A percentile compares a stretch with the other conserved stretches of the same genome.
Conservation (phyloP, 2,329 filamentous ascomycete species). For the Cladorrhinum sp. region DNA sequence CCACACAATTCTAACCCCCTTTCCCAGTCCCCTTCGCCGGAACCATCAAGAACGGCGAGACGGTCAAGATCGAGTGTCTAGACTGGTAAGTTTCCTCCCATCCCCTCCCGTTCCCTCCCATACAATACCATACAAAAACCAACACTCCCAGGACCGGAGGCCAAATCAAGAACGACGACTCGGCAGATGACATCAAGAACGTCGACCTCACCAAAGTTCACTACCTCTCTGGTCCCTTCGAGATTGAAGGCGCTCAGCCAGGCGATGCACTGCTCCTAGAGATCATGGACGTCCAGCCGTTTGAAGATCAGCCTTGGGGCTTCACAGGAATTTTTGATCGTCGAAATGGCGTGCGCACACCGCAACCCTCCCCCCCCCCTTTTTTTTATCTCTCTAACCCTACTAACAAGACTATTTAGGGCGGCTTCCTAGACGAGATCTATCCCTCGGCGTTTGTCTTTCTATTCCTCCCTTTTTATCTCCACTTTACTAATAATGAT, state of each 20-base stretch:
- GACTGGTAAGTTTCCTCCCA: conserved; percentile 59
- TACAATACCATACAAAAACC: background rate
- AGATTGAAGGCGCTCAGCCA: conserved; percentile 78
- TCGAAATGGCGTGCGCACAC: conserved; percentile 58
- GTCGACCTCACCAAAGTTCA: conserved; percentile 83
- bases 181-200: conserved; percentile 80
- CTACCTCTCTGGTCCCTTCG: conserved; percentile 86
- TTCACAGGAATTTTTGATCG: conserved; percentile 81
- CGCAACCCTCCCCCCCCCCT: conserved; percentile 29
- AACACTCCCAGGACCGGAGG: conserved; percentile 56
- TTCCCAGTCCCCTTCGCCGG: conserved; percentile 66
- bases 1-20: background rate
- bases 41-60: conserved; percentile 76
- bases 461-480: background rate
- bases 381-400: too few species aligned
- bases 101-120: background rate
- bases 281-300: conserved; percentile 89
- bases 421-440: conserved; percentile 82
- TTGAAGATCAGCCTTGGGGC: conserved; percentile 83
- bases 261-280: conserved; percentile 84
- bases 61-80: conserved; percentile 89
- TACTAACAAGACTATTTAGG: conserved; percentile 35
- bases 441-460: conserved; percentile 73
- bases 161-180: conserved; percentile 86
- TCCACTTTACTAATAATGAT: background rate